Evolutionary conservation across 257 asterid genomes (phyloP), one percentile per base, ranked within the genome.

Genomic region (Ilex aquifolium): DNA sequence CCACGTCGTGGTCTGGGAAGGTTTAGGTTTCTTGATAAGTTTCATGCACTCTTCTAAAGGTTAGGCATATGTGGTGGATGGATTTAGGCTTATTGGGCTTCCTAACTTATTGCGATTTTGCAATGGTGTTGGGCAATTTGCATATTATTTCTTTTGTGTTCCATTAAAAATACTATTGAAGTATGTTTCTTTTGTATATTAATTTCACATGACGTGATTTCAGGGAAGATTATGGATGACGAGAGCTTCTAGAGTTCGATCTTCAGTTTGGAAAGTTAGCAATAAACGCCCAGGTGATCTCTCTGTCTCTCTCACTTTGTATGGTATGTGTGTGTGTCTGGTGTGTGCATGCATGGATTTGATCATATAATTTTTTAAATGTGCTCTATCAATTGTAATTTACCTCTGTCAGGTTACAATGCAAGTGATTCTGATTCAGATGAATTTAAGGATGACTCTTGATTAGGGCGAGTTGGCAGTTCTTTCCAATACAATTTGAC

Each of bases 351-450:
- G 13, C 8, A 16, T 11, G 7, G 31, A 21, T 21, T 21, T 21
- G 27, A 1, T 21, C 27, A 5, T 36, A 32, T 39, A n/a, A 30
- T 29, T 16, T 49, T 13, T 11, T 30, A 30, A 58, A 7, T 44
- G 1, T 27, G 15, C 57, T 61, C 7, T 31, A 58, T 21, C 31
- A 63, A 31, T 55, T 50, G 27, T 32, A 17, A 31, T 46, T 56
- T n/a, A 69, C 44, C 30, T 48, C 31, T 60, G 66, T 29, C 72
- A 88, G 95, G 95, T 68, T 88, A 88, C 71, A 88, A 81, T 69
- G 91, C 85, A 31, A 88, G 95, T 61, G 95, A 88, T 73, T 88
- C 93, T 0, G 93, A 87, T 77, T 82, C 93, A 7, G 91, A 88
- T 64, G 80, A 84, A 57, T 32, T 59, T 31, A 69, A 39, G 13